Conservation (phyloP, 2,329 filamentous ascomycete species). For the Phialocephala subalpina region DNA sequence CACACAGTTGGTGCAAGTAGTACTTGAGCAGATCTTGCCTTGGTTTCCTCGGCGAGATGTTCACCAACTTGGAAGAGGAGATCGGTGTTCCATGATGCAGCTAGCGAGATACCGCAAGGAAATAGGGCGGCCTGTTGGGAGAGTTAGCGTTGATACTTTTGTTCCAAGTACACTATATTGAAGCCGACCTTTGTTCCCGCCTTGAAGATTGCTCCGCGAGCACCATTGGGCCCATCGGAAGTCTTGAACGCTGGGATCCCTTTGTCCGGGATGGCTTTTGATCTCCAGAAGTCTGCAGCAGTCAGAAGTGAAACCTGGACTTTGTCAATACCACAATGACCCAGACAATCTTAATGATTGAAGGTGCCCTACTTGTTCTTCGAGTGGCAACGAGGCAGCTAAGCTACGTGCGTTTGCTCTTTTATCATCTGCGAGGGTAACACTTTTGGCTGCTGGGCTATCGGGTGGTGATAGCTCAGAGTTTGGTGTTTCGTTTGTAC, state of each 20-base stretch:
- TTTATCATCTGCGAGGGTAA: slow-evolving; percentile 27
- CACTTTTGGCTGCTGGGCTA: slow-evolving; percentile 35
- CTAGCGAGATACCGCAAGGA: slow-evolving; percentile 80
- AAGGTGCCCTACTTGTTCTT: slow-evolving; percentile 42
- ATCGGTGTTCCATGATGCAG: slow-evolving; percentile 79
- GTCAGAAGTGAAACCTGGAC: slow-evolving; percentile 63
- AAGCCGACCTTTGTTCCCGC: slow-evolving; percentile 66
- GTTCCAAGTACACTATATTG: neutral
- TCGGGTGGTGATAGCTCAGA: slow-evolving; percentile 41
- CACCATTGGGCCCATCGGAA: slow-evolving; percentile 75
- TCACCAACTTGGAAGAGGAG: slow-evolving; percentile 74
- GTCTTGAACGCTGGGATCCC: slow-evolving; percentile 71
- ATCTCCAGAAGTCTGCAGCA: slow-evolving; percentile 75
- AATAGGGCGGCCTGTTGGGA: slow-evolving; percentile 72
- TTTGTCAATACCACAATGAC: slow-evolving; percentile 22
- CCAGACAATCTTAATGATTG: neutral
- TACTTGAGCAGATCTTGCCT: slow-evolving; percentile 76
- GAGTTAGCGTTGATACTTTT: slow-evolving; percentile 18
- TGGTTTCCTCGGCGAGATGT: slow-evolving; percentile 75
- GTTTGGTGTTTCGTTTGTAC: slow-evolving; percentile 38
- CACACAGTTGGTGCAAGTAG: slow-evolving; percentile 81
- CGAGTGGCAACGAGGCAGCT: slow-evolving; percentile 41
- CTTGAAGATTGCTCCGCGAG: slow-evolving; percentile 73
- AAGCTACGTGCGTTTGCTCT: slow-evolving; percentile 35
- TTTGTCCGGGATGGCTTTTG: slow-evolving; percentile 67